Evolutionary conservation across 352 stramenopile genomes (phyloP), one percentile per base, ranked within the genome.

Genomic region (Phytophthora fragariae): DNA sequence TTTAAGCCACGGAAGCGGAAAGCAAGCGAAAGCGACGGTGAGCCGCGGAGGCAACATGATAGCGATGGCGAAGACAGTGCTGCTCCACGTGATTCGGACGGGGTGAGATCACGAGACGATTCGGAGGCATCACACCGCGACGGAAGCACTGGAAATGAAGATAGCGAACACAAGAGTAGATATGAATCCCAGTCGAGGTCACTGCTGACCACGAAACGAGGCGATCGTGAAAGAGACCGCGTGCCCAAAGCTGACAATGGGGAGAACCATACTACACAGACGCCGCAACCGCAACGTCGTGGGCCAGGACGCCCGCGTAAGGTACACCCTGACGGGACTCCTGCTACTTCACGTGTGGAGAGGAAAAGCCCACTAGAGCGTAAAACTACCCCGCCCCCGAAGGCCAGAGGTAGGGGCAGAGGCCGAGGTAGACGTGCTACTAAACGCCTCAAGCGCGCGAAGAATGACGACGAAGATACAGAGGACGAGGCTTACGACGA

Each of bases 401-500:
- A 83, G 52, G 29, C 27, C n/a, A 71, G 72, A 71, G 52, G 41
- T 21, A 49, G 41, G 41, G 41, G 41, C 15, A 49, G 14, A 19
- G 41, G 41, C 41, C 41, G 41, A 19, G 41, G 54, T 66, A 60
- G 60, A 53, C 71, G 65, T 14, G 59, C 65, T 8, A 64, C 65
- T 8, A 64, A 81, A 70, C 59, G 46, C 12, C 31, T 57, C 11
- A 72, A 75, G 29, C 72, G 27, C 56, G 9, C 41, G 49, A 67
- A 62, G 33, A 24, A 59, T 21, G 66, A 70, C 14, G 71, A 79
- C 14, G 56, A 75, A 49, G 52, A 78, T 41, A 76, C 49, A 19
- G 57, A 76, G 35, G 67, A 74, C n/a, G 60, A 65, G 24, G 24
- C 47, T 9, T 54, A 54, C 19, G 17, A 50, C 1, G 71, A 78